Percentiles rank a stretch among this genome's conserved stretches.
These are phyloP conservation scores for Eucalyptus tenuipes DNA, from an alignment of 345 rosid species.

Conservation along the genomic window DNA sequence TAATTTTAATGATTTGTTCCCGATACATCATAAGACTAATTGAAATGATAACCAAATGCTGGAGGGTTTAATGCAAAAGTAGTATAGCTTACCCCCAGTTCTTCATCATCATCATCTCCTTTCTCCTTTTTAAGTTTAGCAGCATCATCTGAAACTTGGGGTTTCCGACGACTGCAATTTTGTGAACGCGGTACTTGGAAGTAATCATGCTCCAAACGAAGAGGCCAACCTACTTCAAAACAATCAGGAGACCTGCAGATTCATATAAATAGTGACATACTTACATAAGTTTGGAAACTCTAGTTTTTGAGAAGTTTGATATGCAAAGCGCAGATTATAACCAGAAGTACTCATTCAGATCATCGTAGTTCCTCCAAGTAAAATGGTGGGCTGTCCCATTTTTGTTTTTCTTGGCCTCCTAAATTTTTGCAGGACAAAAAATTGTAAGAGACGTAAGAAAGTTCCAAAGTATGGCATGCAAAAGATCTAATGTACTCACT, in stretches of 20 bases:
- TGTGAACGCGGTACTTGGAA: too few species aligned
- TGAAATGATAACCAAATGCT: not conserved
- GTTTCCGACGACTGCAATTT: conserved; percentile 8
- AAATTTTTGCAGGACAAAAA: conserved; percentile 11
- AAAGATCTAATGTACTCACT: conserved; percentile 21
- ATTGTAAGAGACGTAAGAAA: not conserved
- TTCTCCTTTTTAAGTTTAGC: conserved; percentile 14
- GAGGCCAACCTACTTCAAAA: conserved; percentile 90
- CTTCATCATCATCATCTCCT: conserved; percentile 48
- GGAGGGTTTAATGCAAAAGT: not conserved
- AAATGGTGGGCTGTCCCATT: conserved; percentile 80
- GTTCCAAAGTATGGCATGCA: not conserved
- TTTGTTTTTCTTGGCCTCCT: conserved; percentile 83
- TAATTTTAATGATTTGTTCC: not conserved
- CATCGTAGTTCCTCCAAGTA: conserved; percentile 98
- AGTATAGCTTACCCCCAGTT: conserved; percentile 34
- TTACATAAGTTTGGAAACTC: not conserved
- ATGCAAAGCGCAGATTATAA: conserved; percentile 9
- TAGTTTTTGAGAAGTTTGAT: not conserved
- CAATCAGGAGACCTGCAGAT: conserved; percentile 71
- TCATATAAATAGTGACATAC: not conserved
- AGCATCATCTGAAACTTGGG: not conserved
- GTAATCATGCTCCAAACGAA: conserved; percentile 62
- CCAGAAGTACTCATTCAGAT: conserved; percentile 93
- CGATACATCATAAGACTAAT: not conserved